Base-by-base conservation (phyloP, 1,139 yeast species). In the Magnusiomyces paraingens region DNA sequence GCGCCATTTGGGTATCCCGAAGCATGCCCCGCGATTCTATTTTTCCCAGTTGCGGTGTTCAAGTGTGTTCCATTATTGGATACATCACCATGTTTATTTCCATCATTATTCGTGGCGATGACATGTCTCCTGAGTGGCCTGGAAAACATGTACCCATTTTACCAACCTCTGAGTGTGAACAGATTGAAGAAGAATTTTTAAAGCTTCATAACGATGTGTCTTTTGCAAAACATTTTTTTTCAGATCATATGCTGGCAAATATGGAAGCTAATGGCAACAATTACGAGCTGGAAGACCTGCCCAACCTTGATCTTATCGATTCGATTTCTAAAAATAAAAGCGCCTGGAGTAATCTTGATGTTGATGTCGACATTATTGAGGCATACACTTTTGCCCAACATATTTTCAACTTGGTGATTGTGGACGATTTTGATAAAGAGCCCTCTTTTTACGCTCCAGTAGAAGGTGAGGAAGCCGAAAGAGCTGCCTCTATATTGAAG, bases 1-100 rank as follows among this genome's bases (percentile, higher is more conserved):
- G 57, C 2, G 32, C 35, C 3, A 35, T 55, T 35, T 35, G 49
- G 53, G 15, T 55, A 26, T 48, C 55, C 4, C 41, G 50, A 14
- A 21, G 51, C n/a, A 51, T 47, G 18, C 51, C 55, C 8, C 41
- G 51, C n/a, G 11, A 20, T 5, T 35, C 15, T 39, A 26, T 38
- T 11, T 45, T 29, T 44, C 29, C 4, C 32, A 39, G 21, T 39
- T 29, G 29, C 53, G 46, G 39, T 29, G 26, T 12, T n/a, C 44
- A 17, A 5, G 26, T 12, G 5, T n/a, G 45, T 6, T 51, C 57
- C 6, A 38, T 55, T 8, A 21, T 52, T 41, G 54, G 57, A 3
- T 55, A 52, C 38, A 41, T 53, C 12, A 12, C 52, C 14, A 50
- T 50, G 8, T n/a, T 46, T 38, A 17, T 52, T 11, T 49, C 47